Evolutionary conservation across 768 basidiomycete species (phyloP), one percentile per base, ranked within the genome.

Genomic region (Calocybe gangraenosa): DNA sequence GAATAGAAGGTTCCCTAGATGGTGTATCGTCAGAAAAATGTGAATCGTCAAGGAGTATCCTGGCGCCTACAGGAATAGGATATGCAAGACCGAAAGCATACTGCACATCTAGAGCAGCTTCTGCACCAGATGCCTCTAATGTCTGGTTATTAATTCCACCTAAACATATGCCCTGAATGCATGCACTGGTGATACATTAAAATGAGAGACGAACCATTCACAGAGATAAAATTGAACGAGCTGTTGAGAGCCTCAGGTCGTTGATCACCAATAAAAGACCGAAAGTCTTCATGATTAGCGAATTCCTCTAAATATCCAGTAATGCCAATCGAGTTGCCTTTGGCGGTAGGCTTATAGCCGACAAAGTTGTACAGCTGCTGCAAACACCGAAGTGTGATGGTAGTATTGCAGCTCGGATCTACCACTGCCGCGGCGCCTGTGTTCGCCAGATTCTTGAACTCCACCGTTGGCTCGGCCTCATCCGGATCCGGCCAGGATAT

Each of bases 71-170:
- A n/a, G n/a, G n/a, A n/a, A 75, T 84, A 1, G 84, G 84, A 56
- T 73, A 74, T 3, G 81, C 69, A 19, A 88, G 44, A 17, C 85
- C 86, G 47, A 75, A 81, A 0, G 75, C 81, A 59, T 79, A 83
- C 54, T 87, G 83, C 2, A 75, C 73, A 50, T 87, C 84, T 20
- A 87, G 63, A 50, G 82, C 72, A 2, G 84, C 86, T 58, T 90
- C 87, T 3, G 46, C 55, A 1, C 84, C 84, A n/a, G n/a, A n/a
- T 13, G 84, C 78, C 10, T 66, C 61, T 0, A 60, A 61, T n/a
- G 64, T 35, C 37, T 52, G 76, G 56, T 89, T 84, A 47, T 72
- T 70, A 55, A 88, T 84, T 47, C 64, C 31, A 2, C 83, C 84
- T 40, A 8, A 44, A 44, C 39, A 8, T 5, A 28, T 28, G 5